Conservation (phyloP, 2,329 filamentous ascomycete species). For the Fusarium sp. region DNA sequence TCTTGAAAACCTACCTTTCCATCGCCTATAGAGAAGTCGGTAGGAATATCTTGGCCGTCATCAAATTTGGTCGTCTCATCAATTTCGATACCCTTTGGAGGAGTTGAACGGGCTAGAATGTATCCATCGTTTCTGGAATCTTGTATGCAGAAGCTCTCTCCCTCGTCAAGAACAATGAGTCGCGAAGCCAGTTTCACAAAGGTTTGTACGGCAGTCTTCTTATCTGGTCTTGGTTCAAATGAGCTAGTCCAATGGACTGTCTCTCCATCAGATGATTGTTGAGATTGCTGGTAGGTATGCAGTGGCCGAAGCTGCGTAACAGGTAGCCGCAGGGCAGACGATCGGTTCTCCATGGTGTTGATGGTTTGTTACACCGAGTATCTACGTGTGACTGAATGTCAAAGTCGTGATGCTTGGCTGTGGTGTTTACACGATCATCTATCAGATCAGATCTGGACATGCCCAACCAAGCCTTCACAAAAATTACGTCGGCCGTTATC, state of each 20-base stretch:
- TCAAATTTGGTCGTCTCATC: background rate
- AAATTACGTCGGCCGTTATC: constrained; percentile 7
- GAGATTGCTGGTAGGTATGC: constrained; percentile 1
- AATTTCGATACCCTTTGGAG: fast-evolving
- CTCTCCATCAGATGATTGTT: background rate
- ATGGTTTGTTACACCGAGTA: background rate
- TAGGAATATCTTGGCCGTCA: background rate
- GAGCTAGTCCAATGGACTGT: constrained; percentile 7
- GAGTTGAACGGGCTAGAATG: background rate
- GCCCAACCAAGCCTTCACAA: background rate
- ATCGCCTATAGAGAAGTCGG: constrained; percentile 21
- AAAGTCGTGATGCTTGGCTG: background rate
- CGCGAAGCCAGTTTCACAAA: constrained; percentile 13
- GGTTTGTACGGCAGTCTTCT: background rate
- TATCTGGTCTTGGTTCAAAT: background rate
- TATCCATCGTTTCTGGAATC: background rate
- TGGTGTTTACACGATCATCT: constrained; percentile 8
- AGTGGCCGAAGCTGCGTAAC: constrained; percentile 34
- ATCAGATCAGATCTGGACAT: background rate
- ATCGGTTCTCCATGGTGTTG: constrained; percentile 12
- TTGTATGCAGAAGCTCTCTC: constrained; percentile 11
- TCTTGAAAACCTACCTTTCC: constrained; percentile 9
- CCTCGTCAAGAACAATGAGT: constrained; percentile 6
- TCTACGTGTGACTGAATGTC: background rate
- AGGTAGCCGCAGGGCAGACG: background rate